Evolutionary conservation across 768 basidiomycete species (phyloP).

Genomic region (Lentinula lateritia): DNA sequence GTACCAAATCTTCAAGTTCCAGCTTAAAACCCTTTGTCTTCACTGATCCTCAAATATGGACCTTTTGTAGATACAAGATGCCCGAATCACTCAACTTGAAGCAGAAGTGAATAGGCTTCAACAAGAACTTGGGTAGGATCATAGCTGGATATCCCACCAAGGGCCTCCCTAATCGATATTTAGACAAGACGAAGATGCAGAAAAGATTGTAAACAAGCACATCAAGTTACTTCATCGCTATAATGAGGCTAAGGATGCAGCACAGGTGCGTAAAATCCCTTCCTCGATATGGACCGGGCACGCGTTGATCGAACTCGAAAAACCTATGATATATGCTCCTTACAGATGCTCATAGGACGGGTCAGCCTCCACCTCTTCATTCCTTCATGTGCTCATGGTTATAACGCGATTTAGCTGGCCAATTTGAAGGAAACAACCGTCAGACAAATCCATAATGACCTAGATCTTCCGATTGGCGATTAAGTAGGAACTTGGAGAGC

Average conservation of each 20-base stretch:
- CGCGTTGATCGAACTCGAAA: background rate
- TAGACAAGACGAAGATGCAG: constrained; percentile 43
- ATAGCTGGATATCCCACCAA: background rate
- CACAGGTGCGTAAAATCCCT: constrained; percentile 46
- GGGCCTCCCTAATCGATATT: background rate
- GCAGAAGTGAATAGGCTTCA: constrained; percentile 45
- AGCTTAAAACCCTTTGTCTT: no score
- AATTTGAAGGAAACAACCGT: constrained; percentile 63
- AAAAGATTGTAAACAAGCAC: constrained; percentile 57
- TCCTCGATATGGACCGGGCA: background rate
- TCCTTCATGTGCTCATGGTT: background rate
- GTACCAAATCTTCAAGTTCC: background rate
- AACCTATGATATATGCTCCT: background rate
- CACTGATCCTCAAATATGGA: constrained; percentile 5
- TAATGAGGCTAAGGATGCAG: constrained; percentile 80
- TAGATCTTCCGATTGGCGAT: constrained; percentile 56
- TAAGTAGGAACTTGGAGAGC: constrained; percentile 15
- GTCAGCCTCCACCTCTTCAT: constrained; percentile 28
- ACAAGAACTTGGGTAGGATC: constrained; percentile 36
- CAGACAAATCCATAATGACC: constrained; percentile 68
- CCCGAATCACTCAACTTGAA: constrained; percentile 40
- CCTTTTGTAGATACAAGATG: constrained; percentile 40
- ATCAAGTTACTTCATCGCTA: constrained; percentile 71
- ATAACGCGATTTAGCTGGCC: constrained; percentile 51
- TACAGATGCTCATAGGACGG: constrained; percentile 73